Evolutionary conservation across 2,329 filamentous ascomycete genomes (phyloP).

Genomic region (Pseudogymnoascus sp.): DNA sequence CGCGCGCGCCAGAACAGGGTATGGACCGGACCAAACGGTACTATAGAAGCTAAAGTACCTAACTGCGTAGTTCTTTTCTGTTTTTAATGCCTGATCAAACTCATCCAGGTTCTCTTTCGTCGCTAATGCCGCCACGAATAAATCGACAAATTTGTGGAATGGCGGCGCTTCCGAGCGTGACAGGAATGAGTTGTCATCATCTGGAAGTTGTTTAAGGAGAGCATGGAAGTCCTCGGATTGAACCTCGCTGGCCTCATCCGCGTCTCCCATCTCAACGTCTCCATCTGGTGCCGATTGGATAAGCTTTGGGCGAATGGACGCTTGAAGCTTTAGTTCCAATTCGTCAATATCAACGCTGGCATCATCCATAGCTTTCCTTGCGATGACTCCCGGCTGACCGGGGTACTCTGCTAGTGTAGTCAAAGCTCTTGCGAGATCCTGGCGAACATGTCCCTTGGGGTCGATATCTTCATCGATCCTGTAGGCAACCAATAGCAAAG

Average conservation of each 20-base stretch:
- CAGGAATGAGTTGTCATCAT: constrained; percentile 46
- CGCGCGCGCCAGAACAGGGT: constrained; percentile 61
- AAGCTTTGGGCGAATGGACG: constrained; percentile 55
- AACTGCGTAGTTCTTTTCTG: neutral
- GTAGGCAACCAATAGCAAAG: constrained; percentile 54
- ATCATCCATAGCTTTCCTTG: constrained; percentile 60
- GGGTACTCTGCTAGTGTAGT: constrained; percentile 57
- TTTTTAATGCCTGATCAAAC: constrained; percentile 45
- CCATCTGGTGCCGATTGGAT: constrained; percentile 44
- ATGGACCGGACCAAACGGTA: constrained; percentile 65
- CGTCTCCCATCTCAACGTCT: constrained; percentile 45
- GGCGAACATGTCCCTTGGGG: constrained; percentile 49
- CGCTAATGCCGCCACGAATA: constrained; percentile 51
- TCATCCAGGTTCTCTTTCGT: constrained; percentile 33
- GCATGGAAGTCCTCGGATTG: constrained; percentile 23
- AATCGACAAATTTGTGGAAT: constrained; percentile 46
- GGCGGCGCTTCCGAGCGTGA: constrained; percentile 36
- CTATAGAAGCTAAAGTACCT: constrained; percentile 69
- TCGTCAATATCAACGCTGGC: constrained; percentile 66
- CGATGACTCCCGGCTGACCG: constrained; percentile 53
- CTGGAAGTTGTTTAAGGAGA: constrained; percentile 24
- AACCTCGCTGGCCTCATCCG: constrained; percentile 24
- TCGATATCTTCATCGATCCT: constrained; percentile 50
- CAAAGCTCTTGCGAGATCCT: constrained; percentile 59
- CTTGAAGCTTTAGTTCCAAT: constrained; percentile 68